A percentile compares a stretch with the other conserved stretches of the same genome.
These are phyloP conservation scores for Leccinum longicurvipes DNA, from an alignment of 768 basidiomycete species.

Conservation along the genomic window DNA sequence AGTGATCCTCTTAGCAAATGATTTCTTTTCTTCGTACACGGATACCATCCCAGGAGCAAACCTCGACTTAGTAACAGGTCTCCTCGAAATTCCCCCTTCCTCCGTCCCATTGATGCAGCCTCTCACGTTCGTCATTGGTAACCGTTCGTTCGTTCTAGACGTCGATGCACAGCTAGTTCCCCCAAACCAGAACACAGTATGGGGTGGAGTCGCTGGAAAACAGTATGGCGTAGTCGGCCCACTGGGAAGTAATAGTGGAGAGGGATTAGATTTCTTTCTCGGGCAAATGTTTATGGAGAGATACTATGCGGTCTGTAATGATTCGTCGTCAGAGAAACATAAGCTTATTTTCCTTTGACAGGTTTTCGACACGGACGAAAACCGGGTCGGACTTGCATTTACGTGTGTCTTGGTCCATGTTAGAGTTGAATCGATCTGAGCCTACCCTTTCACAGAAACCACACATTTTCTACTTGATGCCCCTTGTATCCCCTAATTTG, in stretches of 20 bases:
- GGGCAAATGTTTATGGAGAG: neutral
- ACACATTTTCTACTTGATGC: neutral
- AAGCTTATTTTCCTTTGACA: neutral
- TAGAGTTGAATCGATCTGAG: no score
- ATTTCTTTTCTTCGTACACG: constrained; percentile 10
- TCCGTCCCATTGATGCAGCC: constrained; percentile 10
- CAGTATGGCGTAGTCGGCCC: neutral
- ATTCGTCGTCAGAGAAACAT: neutral
- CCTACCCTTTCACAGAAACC: neutral
- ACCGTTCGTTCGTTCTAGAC: neutral
- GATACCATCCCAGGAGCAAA: constrained; percentile 10
- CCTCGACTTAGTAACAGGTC: neutral
- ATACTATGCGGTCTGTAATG: neutral
- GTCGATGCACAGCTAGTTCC: neutral
- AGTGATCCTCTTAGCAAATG: constrained; percentile 12
- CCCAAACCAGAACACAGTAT: neutral
- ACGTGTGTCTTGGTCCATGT: neutral
- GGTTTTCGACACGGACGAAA: neutral
- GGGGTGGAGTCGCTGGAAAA: neutral
- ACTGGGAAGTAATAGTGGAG: neutral
- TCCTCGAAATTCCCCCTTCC: constrained; percentile 10
- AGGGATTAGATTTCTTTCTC: neutral
- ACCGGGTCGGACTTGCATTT: neutral
- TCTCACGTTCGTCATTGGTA: constrained; percentile 8
- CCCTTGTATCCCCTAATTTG: neutral